A percentile compares a stretch with the other conserved stretches of the same genome.
Conservation (phyloP, 768 basidiomycete species). For the Scleroderma bovista region DNA sequence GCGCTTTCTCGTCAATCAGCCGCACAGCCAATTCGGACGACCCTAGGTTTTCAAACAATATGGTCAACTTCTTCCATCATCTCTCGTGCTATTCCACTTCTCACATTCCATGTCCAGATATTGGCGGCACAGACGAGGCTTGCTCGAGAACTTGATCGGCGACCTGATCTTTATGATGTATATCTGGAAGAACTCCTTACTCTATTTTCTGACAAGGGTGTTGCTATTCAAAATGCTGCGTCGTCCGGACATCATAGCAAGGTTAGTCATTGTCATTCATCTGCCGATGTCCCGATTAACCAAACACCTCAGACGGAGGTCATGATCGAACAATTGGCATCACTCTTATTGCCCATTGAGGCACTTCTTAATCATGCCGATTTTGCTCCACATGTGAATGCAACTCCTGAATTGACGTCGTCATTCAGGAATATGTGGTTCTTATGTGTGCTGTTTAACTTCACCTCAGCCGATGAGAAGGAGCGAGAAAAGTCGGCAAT, state of each 20-base stretch:
- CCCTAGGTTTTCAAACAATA: conserved; percentile 83
- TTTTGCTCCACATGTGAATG: conserved; percentile 53
- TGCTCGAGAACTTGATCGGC: conserved; percentile 67
- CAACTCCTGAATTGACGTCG: conserved; percentile 56
- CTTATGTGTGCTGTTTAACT: conserved; percentile 80
- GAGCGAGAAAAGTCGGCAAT: conserved; percentile 55
- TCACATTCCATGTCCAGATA: conserved; percentile 41
- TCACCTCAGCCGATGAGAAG: conserved; percentile 46
- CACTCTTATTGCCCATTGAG: conserved; percentile 87
- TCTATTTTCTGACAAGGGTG: conserved; percentile 86
- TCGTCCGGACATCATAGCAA: conserved; percentile 61
- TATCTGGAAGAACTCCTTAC: conserved; percentile 84
- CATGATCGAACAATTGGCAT: conserved; percentile 82
- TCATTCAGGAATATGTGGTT: conserved; percentile 96
- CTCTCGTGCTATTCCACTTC: background rate
- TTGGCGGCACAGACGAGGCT: conserved; percentile 88
- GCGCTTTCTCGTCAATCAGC: conserved; percentile 79
- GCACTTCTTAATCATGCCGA: conserved; percentile 70
- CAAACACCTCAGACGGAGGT: conserved; percentile 54
- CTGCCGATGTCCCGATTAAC: conserved; percentile 4
- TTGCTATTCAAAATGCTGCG: conserved; percentile 81
- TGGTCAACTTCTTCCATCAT: conserved; percentile 44
- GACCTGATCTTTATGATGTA: conserved; percentile 71
- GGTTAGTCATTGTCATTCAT: conserved; percentile 33
- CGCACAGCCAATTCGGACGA: conserved; percentile 86